Base-by-base conservation (phyloP, 176 grass and related monocot genomes). In the Aechmea fasciata region DNA sequence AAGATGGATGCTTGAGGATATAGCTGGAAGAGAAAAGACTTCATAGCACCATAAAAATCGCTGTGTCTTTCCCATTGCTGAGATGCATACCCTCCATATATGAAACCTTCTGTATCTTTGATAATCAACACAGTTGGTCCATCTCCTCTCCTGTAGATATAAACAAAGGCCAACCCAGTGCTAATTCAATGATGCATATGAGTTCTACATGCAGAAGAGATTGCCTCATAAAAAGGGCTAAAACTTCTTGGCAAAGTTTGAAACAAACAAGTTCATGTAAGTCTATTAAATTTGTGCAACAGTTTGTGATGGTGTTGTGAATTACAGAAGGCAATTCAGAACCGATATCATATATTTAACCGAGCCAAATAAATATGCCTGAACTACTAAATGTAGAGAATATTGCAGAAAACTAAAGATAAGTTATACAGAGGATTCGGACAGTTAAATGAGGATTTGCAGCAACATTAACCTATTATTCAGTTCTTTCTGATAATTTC, bases 41-140 rank as follows among this genome's bases (percentile, higher is more conserved):
- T 97, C 94, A 97, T 88, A 74, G 90, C 89, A 69, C 89, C 94
- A 70, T 93, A 97, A 69, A 92, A 97, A 85, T 97, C 89, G 77
- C 83, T 90, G 69, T 87, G 84, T 48, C 76, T 85, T 79, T 90
- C 86, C 94, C 94, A 97, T 53, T 80, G 86, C 59, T 90, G 94
- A 74, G 94, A 93, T 68, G 89, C 89, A 65, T 85, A 97, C 79
- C 86, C 94, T 23, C 89, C 93, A 68, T 79, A 92, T 67, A 97
- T 54, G 49, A 70, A 92, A 57, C 89, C 86, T 79, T 97, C 94
- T 11, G 69, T 75, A 74, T 97, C 94, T 85, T 87, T 97, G 59
- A 97, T 73, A 54, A 97, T 62, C n/a, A 97, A 63, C 65, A 97
- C 63, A 53, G 89, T 97, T 55, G 87, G 86, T 53, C 77, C 84